Evolutionary conservation across 164 flowering plant genomes (phyloP).

Genomic region (Nelumbo lutea): DNA sequence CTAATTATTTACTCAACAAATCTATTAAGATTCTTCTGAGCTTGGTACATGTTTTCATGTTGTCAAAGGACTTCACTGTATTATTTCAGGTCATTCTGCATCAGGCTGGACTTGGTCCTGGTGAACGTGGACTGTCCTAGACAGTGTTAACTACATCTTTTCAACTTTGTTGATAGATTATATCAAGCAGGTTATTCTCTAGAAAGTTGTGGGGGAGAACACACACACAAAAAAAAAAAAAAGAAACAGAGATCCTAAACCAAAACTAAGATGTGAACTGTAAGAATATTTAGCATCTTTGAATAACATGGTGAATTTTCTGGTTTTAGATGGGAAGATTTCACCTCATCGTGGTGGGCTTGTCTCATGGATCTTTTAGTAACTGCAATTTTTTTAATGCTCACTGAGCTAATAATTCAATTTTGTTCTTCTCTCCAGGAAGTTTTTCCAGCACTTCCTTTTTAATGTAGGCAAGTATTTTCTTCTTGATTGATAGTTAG

Average conservation of each 20-base stretch:
- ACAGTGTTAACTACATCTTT: not conserved
- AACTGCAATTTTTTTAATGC: not conserved
- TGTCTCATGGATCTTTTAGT: not conserved
- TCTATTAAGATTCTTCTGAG: not conserved
- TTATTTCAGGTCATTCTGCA: not conserved
- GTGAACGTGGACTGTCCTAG: not conserved
- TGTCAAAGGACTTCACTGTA: not conserved
- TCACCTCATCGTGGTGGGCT: not conserved
- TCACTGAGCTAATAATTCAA: not conserved
- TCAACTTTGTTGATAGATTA: not conserved
- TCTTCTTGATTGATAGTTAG: too few relatives aligned
- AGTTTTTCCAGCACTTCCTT: too few relatives aligned
- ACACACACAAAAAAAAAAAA: not conserved
- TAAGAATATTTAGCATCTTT: not conserved
- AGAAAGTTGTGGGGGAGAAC: not conserved
- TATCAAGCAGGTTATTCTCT: not conserved
- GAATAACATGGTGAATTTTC: not conserved
- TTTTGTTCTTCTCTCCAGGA: not conserved
- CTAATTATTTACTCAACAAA: not conserved
- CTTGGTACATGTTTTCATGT: not conserved
- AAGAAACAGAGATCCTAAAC: not conserved
- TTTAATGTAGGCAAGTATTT: too few relatives aligned
- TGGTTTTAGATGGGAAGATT: not conserved
- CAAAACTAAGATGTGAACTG: not conserved
- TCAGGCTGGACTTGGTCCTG: not conserved